A percentile compares a stretch with the other conserved stretches of the same genome.
phyloP scores from a whole-genome alignment of 2,329 filamentous ascomycete species.

The Chalaropsis thielavioides region DNA sequence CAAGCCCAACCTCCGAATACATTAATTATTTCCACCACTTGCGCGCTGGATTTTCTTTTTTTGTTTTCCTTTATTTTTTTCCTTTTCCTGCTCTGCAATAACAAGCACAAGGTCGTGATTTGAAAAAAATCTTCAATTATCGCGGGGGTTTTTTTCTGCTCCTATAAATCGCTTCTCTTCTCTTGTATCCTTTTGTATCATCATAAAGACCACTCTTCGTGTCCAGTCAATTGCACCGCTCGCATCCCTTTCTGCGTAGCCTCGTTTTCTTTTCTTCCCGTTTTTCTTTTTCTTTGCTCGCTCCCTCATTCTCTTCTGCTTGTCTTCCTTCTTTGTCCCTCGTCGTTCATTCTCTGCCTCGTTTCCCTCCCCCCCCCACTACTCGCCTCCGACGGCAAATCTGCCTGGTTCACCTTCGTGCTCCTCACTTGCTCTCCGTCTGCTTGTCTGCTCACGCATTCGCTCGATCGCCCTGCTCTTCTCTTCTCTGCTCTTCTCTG shows the following conservation, averaged over 20 bases:
- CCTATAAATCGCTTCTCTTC: neutral
- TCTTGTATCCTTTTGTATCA: neutral
- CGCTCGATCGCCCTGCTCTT: neutral
- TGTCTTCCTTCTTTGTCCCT: neutral
- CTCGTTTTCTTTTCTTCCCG: neutral
- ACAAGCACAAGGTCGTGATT: neutral
- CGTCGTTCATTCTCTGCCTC: neutral
- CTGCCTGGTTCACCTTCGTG: neutral
- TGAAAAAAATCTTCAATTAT: neutral
- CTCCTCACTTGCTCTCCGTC: neutral
- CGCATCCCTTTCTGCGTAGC: neutral
- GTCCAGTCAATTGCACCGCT: neutral
- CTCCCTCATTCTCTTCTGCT: neutral
- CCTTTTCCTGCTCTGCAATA: conserved; percentile 1
- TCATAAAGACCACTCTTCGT: neutral
- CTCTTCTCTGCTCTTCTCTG: neutral
- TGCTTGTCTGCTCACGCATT: neutral
- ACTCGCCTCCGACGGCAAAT: neutral
- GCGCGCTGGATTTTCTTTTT: neutral
- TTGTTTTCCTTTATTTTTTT: neutral
- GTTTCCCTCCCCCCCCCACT: neutral
- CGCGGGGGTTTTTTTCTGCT: neutral
- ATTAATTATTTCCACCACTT: neutral
- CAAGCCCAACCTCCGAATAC: neutral
- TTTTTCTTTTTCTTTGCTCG: neutral